Conservation (phyloP, 2,329 filamentous ascomycete species). For the Cordyceps javanica region DNA sequence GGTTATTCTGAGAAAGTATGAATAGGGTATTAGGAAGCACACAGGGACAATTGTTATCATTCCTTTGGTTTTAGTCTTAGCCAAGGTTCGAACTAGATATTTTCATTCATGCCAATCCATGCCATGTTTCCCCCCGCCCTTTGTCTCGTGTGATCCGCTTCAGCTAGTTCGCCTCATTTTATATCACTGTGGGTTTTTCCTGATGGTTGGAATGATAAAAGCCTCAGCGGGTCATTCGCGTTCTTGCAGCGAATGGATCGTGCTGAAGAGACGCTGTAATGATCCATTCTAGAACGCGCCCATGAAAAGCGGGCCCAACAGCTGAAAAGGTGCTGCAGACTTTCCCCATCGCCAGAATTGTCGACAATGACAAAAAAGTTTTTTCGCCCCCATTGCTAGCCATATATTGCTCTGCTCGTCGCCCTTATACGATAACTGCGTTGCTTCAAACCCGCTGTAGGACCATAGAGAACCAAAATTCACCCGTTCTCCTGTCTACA, state of each 20-base stretch:
- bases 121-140: neutral
- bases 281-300: neutral
- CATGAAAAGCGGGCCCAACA: neutral
- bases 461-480: neutral
- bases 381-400: neutral
- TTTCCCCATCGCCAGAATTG: neutral
- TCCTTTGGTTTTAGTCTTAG: slow-evolving; percentile 3
- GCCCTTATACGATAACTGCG: neutral
- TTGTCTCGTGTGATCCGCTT: neutral
- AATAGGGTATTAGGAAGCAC: neutral
- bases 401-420: neutral
- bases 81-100: neutral
- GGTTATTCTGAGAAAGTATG: neutral
- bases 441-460: no score
- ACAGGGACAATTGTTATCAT: slow-evolving; percentile 2
- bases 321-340: no score
- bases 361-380: neutral
- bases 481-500: neutral
- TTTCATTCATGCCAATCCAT: neutral
- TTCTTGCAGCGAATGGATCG: no score
- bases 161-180: neutral
- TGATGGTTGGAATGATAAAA: neutral
- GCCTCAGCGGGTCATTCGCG: neutral
- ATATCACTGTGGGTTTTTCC: neutral
- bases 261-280: neutral